Percentiles rank a stretch among this genome's conserved stretches.
Conservation (phyloP, 139 green algal genomes). For the Edaphochlamys debaryana region DNA sequence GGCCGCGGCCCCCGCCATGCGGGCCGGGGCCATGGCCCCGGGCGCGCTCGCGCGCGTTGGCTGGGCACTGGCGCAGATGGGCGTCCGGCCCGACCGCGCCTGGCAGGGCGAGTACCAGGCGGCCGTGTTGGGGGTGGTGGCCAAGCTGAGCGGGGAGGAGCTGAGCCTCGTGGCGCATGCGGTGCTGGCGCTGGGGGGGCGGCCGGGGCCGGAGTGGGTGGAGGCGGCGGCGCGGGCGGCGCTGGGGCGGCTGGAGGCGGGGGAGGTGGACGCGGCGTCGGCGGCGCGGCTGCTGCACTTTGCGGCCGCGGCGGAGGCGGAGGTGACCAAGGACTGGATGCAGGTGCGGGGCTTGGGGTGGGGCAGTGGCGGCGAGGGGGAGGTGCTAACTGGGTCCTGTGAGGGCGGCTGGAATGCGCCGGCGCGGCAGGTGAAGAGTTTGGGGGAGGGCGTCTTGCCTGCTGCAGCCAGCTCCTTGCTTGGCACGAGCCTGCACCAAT, state of each 20-base stretch:
- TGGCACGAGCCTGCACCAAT: not conserved
- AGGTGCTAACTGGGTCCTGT: too few relatives aligned
- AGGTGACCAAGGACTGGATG: conserved; percentile 23
- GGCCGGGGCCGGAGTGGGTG: conserved; percentile 7
- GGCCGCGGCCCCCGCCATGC: not conserved
- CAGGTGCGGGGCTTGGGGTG: conserved; percentile 5
- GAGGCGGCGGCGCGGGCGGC: not conserved
- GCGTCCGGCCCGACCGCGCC: not conserved
- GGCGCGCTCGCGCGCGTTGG: conserved; percentile 16
- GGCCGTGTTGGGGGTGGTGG: conserved; percentile 8
- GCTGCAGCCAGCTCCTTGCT: too few relatives aligned
- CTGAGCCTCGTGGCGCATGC: conserved; percentile 10
- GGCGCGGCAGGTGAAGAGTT: too few relatives aligned
- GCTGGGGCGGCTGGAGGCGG: conserved; percentile 3
- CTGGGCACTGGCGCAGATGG: conserved; percentile 29
- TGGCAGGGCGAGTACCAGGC: conserved; percentile 22
- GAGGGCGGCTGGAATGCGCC: too few relatives aligned
- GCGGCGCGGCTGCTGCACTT: conserved; percentile 38
- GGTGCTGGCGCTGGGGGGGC: not conserved
- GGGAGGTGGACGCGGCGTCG: not conserved
- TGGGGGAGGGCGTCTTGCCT: too few relatives aligned
- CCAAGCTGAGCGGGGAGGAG: not conserved
- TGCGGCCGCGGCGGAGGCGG: not conserved
- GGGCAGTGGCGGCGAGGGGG: not conserved
- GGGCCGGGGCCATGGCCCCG: not conserved